These are phyloP conservation scores for Aspergillus avenaceus DNA, from an alignment of 495 filamentous ascomycete genomes.

Conservation along the genomic window DNA sequence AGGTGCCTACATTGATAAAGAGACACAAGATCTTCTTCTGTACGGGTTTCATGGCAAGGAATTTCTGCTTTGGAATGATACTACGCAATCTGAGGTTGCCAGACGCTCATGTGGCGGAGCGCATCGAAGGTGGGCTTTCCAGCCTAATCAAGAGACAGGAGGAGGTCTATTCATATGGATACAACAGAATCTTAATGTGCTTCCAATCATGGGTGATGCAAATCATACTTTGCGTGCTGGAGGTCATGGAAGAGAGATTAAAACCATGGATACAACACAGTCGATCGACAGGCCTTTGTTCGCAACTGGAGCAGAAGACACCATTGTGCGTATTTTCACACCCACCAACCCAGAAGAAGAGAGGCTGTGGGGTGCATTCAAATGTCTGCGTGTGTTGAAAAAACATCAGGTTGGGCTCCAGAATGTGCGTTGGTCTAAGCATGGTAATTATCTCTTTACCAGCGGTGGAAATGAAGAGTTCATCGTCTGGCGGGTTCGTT, in stretches of 20 bases:
- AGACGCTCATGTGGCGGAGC: conserved; percentile 76
- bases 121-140: conserved; percentile 67
- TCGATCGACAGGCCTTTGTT: conserved; percentile 29
- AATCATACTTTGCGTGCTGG: conserved; percentile 59
- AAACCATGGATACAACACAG: conserved; percentile 57
- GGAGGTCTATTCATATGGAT: conserved; percentile 50
- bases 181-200: conserved; percentile 36
- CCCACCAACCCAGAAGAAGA: conserved; percentile 12
- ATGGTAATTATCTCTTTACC: conserved; percentile 69
- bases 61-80: conserved; percentile 78
- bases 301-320: conserved; percentile 90
- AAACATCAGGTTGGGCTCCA: conserved; percentile 82
- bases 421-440: conserved; percentile 65
- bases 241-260: conserved; percentile 85
- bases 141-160: conserved; percentile 23
- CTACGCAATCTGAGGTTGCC: conserved; percentile 58
- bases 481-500: conserved; percentile 69
- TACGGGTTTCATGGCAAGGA: conserved; percentile 75
- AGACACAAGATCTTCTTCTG: conserved; percentile 53
- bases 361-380: conserved; percentile 31
- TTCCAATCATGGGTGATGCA: conserved; percentile 42
- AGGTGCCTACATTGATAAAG: conserved; percentile 53
- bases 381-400: conserved; percentile 60
- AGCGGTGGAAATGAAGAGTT: conserved; percentile 86
- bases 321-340: conserved; percentile 61